Evolutionary conservation across 257 asterid species (phyloP).

Genomic region (Primulina tabacum): DNA sequence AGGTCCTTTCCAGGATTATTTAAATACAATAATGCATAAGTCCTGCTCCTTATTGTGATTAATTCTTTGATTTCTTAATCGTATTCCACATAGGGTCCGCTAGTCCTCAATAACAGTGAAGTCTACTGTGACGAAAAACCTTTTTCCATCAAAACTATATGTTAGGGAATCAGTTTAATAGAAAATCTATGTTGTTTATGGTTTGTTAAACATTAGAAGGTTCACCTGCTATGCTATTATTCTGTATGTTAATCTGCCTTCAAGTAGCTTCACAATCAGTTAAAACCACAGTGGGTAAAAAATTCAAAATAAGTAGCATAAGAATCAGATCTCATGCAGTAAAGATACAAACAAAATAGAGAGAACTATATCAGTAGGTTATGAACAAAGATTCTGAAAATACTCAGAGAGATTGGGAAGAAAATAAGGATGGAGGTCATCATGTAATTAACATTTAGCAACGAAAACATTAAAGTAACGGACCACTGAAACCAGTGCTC

Average conservation of each 20-base stretch:
- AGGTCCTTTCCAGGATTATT: background rate
- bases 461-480: conserved; percentile 48
- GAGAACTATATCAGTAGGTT: conserved; percentile 4
- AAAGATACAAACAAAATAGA: conserved; percentile 11
- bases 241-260: conserved; percentile 21
- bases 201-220: background rate
- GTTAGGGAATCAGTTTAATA: too few species aligned
- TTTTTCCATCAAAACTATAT: background rate
- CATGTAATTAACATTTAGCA: conserved; percentile 24
- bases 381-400: conserved; percentile 7
- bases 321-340: conserved; percentile 5
- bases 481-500: conserved; percentile 87
- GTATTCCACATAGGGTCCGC: background rate
- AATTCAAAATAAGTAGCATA: conserved; percentile 15
- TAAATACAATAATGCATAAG: background rate
- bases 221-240: conserved; percentile 5
- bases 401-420: conserved; percentile 14
- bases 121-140: background rate
- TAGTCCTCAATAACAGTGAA: background rate
- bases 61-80: background rate
- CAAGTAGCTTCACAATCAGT: conserved; percentile 20
- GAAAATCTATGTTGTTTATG: background rate
- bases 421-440: conserved; percentile 18
- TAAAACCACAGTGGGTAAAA: background rate
- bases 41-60: background rate